Evolutionary conservation across 106 monocot species (phyloP), one percentile per base, ranked within the genome.

Genomic region (Platanthera guangdongensis): DNA sequence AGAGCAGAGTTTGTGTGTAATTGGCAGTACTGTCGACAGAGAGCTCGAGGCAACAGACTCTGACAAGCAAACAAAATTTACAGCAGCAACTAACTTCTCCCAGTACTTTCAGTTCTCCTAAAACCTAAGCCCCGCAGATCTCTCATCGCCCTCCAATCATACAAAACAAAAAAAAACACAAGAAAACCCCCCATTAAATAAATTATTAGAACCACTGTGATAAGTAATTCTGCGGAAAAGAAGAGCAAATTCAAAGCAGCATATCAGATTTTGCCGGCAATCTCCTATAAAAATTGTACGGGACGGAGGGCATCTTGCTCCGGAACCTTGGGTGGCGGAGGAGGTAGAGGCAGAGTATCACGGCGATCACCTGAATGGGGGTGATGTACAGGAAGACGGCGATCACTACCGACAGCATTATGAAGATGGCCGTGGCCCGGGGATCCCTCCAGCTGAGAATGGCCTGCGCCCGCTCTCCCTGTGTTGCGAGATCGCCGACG

Each of bases 391-490:
- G 72, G 64, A 88, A 76, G 18, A 88, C 18, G 13, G 88, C 85
- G 13, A 65, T 47, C 25, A 85, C 16, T 54, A 88, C 69, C 6
- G 88, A 65, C 7, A 88, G 10, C 50, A 88, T 81, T 19, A 88
- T 82, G 79, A 84, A 84, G 57, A 88, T 85, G 11, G 84, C 71
- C 9, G 87, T 88, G 48, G 87, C 87, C 52, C 87, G 70, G 22
- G 87, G 87, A 65, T 88, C 88, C 60, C 85, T 79, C 88, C 88
- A 88, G 80, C 85, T 88, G 57, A 88, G 80, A 15, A 88, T 8
- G 14, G 88, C 82, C 65, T 85, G 82, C 52, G 80, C 85, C 57
- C 82, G 46, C 75, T 88, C 85, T 39, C 85, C 82, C 53, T 88
- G 88, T 6, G 88, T 88, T 5, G 88, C 88, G 22, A 88, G 70